These are phyloP conservation scores for Colletotrichum sidae DNA, from an alignment of 2,329 filamentous ascomycete genomes.

Conservation along the genomic window DNA sequence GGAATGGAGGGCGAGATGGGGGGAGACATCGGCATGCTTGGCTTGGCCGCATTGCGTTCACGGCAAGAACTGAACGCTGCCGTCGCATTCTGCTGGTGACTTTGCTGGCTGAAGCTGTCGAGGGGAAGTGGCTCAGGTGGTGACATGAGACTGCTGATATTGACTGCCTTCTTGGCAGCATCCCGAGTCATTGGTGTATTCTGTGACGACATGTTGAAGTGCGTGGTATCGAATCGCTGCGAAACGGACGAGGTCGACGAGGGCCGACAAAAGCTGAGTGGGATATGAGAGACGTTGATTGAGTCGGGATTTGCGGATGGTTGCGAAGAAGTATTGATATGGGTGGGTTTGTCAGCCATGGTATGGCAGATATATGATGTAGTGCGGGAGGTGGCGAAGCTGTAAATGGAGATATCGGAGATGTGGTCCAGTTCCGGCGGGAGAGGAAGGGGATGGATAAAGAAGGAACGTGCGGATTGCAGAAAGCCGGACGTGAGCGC, in stretches of 20 bases:
- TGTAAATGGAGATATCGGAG: constrained; percentile 37
- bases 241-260: constrained; percentile 30
- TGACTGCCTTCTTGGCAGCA: constrained; percentile 54
- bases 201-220: constrained; percentile 6
- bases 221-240: constrained; percentile 43
- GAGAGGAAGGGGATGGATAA: constrained; percentile 26
- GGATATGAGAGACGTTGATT: constrained; percentile 6
- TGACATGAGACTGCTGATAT: constrained; percentile 70
- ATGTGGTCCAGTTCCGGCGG: constrained; percentile 27
- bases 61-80: background rate
- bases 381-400: constrained; percentile 32
- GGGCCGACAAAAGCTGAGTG: constrained; percentile 18
- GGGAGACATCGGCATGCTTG: constrained; percentile 63
- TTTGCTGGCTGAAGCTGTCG: constrained; percentile 61
- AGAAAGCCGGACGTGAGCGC: background rate
- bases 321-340: constrained; percentile 32
- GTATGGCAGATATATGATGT: constrained; percentile 5
- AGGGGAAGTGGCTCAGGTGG: constrained; percentile 66
- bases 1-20: constrained; percentile 65
- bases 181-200: constrained; percentile 17
- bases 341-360: constrained; percentile 39
- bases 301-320: constrained; percentile 48
- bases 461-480: background rate
- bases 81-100: constrained; percentile 17
- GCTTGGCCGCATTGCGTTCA: constrained; percentile 42